A percentile compares a stretch with the other conserved stretches of the same genome.
These are phyloP conservation scores for Onygena corvina DNA, from an alignment of 2,329 filamentous ascomycete species.

Conservation along the genomic window DNA sequence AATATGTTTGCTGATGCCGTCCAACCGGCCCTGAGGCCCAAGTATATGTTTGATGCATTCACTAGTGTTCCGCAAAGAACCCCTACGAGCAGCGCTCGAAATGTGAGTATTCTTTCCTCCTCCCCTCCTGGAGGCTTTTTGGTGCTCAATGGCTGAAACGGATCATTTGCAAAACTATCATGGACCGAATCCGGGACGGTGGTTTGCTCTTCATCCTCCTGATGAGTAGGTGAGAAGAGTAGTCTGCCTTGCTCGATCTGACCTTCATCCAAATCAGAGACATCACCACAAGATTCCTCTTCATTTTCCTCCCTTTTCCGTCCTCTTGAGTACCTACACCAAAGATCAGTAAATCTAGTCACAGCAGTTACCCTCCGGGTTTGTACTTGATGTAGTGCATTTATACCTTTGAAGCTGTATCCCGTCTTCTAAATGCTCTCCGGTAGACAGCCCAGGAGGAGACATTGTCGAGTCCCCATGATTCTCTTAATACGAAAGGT, in stretches of 20 bases:
- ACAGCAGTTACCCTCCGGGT: too few relatives aligned
- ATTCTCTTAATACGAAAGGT: not conserved
- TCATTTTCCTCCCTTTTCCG: not conserved
- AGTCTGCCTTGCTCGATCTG: not conserved
- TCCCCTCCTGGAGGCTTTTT: not conserved
- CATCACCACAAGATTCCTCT: not conserved
- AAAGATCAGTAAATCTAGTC: too few relatives aligned
- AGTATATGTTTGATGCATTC: slow-evolving; percentile 51
- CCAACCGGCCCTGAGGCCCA: slow-evolving; percentile 42
- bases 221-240: not conserved
- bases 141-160: slow-evolving; percentile 8
- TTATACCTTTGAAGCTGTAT: not conserved
- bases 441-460: not conserved
- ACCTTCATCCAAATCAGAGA: not conserved
- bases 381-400: too few relatives aligned
- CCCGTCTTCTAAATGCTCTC: not conserved
- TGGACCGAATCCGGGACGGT: not conserved
- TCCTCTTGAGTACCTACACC: not conserved
- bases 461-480: not conserved
- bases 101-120: slow-evolving; percentile 30
- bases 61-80: slow-evolving; percentile 47
- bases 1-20: slow-evolving; percentile 14
- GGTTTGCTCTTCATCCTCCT: not conserved
- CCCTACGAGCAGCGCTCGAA: slow-evolving; percentile 45
- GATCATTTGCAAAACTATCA: slow-evolving; percentile 8